phyloP scores from a whole-genome alignment of 2,329 filamentous ascomycete genomes.

The Diplocarpon rosae region DNA sequence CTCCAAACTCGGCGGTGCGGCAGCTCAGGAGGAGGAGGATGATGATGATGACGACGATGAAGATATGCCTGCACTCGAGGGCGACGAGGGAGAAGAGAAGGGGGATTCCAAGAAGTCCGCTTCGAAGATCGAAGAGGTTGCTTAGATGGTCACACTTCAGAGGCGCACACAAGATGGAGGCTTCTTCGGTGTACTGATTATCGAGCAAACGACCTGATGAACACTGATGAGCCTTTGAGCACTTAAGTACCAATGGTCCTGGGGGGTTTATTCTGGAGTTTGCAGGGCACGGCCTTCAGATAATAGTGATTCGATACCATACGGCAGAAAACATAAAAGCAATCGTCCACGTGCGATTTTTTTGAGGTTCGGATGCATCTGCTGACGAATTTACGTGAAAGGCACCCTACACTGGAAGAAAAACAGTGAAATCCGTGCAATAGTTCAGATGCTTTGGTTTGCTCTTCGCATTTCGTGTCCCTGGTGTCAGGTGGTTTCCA shows the following conservation, averaged over 20 bases:
- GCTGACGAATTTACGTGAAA: not conserved
- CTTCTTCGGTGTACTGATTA: constrained; percentile 10
- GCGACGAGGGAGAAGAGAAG: constrained; percentile 41
- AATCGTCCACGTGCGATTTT: not conserved
- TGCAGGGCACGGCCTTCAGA: not conserved
- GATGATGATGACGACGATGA: constrained; percentile 43
- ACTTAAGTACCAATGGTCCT: not conserved
- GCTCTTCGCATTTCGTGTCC: too few relatives aligned
- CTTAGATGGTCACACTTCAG: constrained; percentile 14
- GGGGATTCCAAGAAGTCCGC: constrained; percentile 31
- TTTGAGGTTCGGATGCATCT: not conserved
- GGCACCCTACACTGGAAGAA: too few relatives aligned
- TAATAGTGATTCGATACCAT: not conserved
- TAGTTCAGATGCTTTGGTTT: too few relatives aligned
- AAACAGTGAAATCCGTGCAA: too few relatives aligned
- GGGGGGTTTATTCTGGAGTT: constrained; percentile 1
- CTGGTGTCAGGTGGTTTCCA: too few relatives aligned
- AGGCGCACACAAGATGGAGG: constrained; percentile 12
- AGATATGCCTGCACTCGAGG: constrained; percentile 76
- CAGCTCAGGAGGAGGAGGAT: constrained; percentile 34
- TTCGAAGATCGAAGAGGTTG: constrained; percentile 31
- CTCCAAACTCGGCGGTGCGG: constrained; percentile 65
- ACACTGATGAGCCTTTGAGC: constrained; percentile 4
- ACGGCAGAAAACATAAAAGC: constrained; percentile 4
- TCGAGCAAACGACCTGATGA: constrained; percentile 6